Percentiles rank a stretch among this genome's conserved stretches.
Evolutionary conservation across 768 basidiomycete genomes (phyloP).

Genomic region (Phylloporus sp.): DNA sequence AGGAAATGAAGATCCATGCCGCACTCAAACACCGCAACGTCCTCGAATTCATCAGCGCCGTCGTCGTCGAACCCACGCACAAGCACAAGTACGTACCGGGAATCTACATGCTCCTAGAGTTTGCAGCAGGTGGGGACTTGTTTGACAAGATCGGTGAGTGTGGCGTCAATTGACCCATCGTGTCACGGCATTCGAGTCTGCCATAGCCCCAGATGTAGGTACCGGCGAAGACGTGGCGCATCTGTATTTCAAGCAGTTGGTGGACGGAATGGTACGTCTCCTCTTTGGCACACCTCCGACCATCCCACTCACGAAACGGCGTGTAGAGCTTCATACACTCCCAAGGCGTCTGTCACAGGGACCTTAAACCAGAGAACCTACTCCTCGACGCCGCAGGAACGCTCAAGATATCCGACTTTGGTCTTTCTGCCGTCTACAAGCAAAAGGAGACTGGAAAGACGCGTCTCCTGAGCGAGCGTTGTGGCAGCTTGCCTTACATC

Average conservation of each 20-base stretch:
- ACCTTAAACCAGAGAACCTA: conserved; percentile 95
- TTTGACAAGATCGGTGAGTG: conserved; percentile 96
- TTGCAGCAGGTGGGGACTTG: conserved; percentile 90
- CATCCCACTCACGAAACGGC: background rate
- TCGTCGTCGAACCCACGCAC: conserved; percentile 64
- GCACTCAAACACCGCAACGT: conserved; percentile 75
- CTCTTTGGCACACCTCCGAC: background rate
- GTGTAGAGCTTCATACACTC: conserved; percentile 74
- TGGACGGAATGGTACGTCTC: conserved; percentile 69
- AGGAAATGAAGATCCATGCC: conserved; percentile 88
- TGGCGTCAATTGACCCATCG: background rate
- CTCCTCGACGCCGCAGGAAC: conserved; percentile 78
- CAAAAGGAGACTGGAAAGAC: conserved; percentile 78
- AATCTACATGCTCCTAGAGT: conserved; percentile 88
- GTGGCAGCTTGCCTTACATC: conserved; percentile 91
- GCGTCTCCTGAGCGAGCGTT: conserved; percentile 70
- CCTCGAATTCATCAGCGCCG: conserved; percentile 77
- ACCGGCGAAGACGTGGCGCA: conserved; percentile 84
- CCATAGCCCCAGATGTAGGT: conserved; percentile 82
- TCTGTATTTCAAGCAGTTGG: conserved; percentile 81
- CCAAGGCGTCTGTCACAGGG: conserved; percentile 92
- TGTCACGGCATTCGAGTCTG: background rate
- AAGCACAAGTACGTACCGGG: conserved; percentile 62
- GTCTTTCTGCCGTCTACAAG: conserved; percentile 84
- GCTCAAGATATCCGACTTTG: conserved; percentile 95